Conservation (phyloP, 495 filamentous ascomycete species). For the Aspergillus homomorphus region DNA sequence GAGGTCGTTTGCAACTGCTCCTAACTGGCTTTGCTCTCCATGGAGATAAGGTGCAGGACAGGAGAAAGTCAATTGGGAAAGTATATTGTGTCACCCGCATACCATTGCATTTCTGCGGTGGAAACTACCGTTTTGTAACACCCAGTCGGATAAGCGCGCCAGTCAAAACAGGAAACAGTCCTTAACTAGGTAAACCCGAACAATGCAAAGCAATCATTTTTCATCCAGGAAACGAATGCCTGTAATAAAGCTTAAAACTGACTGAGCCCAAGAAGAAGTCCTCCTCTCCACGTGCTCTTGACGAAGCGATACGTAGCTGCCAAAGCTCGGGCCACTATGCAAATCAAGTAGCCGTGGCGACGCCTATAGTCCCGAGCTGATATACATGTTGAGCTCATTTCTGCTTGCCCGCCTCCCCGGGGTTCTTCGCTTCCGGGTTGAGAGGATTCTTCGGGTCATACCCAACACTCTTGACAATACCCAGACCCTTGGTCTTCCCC, state of each 20-base stretch:
- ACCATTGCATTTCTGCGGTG: too few relatives aligned
- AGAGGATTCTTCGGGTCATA: slow-evolving; percentile 70
- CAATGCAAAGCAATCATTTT: background rate
- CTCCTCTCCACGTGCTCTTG: too few relatives aligned
- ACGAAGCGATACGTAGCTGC: too few relatives aligned
- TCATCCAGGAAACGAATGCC: background rate
- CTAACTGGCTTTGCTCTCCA: background rate
- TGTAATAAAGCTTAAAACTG: too few relatives aligned
- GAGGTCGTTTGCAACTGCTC: too few relatives aligned
- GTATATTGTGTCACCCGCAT: too few relatives aligned
- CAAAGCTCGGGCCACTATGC: background rate
- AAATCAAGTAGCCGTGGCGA: background rate
- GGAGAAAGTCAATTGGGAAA: slow-evolving; percentile 2
- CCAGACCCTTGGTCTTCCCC: slow-evolving; percentile 90
- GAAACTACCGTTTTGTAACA: background rate
- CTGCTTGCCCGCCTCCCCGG: slow-evolving; percentile 13
- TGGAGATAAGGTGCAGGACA: background rate
- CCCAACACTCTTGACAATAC: slow-evolving; percentile 88
- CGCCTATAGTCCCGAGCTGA: background rate
- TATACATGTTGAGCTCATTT: slow-evolving; percentile 1
- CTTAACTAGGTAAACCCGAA: background rate
- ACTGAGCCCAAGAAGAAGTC: too few relatives aligned
- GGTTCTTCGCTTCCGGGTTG: slow-evolving; percentile 40
- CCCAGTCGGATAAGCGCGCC: background rate
- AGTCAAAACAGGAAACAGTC: background rate